Evolutionary conservation across 257 asterid genomes (phyloP).

Genomic region (Solanum sitiens): DNA sequence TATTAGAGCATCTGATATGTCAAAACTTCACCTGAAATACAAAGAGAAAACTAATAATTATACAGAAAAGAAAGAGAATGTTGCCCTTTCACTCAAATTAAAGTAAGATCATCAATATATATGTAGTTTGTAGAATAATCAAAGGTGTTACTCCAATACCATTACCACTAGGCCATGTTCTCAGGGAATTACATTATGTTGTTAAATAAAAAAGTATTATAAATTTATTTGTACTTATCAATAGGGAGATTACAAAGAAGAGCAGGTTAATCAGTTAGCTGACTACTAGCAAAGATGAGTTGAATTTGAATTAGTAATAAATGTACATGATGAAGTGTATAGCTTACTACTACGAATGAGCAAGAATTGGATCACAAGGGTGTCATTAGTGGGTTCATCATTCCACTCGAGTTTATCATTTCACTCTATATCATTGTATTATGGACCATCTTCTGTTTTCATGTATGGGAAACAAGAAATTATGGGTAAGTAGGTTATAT

Average conservation of each 20-base stretch:
- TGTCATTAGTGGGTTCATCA: constrained; percentile 2
- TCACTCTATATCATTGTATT: too few species aligned
- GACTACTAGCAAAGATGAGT: neutral
- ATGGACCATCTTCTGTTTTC: too few species aligned
- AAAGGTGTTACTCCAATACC: neutral
- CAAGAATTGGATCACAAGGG: neutral
- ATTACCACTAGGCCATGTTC: neutral
- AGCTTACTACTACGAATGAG: constrained; percentile 49
- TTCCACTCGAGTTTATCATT: neutral
- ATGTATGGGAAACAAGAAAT: too few species aligned
- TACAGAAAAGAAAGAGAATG: neutral
- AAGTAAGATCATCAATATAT: neutral
- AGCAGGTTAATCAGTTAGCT: neutral
- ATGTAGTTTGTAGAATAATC: neutral
- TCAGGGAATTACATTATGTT: neutral
- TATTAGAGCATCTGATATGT: neutral
- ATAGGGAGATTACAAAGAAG: neutral
- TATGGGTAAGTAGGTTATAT: too few species aligned
- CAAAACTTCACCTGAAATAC: neutral
- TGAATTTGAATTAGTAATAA: neutral
- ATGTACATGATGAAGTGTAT: neutral
- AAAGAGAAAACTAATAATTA: neutral
- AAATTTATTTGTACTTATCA: neutral
- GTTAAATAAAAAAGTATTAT: neutral
- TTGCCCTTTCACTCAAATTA: neutral